phyloP scores from a whole-genome alignment of 345 rosid species.

The Aegle marmelos region DNA sequence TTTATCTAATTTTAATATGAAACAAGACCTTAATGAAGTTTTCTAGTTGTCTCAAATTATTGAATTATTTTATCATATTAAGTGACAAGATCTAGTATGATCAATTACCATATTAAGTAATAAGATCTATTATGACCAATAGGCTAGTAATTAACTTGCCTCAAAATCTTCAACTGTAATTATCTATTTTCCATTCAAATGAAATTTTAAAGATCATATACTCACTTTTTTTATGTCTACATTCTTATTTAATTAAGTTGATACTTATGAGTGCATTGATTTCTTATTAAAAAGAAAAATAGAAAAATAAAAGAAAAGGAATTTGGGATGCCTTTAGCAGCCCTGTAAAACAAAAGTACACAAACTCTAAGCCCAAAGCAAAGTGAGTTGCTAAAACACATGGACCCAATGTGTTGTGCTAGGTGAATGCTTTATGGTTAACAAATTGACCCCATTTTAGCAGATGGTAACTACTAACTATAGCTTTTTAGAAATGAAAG shows the following conservation, averaged over 20 bases:
- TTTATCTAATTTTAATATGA: no score
- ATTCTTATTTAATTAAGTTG: neutral
- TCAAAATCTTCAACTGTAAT: neutral
- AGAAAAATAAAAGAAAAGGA: neutral
- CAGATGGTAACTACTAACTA: neutral
- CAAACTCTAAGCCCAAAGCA: neutral
- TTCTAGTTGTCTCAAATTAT: no score
- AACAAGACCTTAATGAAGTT: accelerated
- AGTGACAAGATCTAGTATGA: neutral
- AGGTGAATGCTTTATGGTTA: neutral
- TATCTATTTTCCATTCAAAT: neutral
- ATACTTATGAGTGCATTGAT: no score
- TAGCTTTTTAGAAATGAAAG: neutral
- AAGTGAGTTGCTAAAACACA: neutral
- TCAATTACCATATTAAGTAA: neutral
- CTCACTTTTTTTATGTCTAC: neutral
- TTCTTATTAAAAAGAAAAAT: neutral
- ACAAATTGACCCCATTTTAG: neutral
- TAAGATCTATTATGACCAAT: neutral
- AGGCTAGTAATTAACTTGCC: neutral
- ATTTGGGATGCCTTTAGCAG: neutral
- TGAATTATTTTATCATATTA: neutral
- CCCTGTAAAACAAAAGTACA: neutral
- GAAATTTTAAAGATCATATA: neutral
- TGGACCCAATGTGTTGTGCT: neutral